A percentile compares a stretch with the other conserved stretches of the same genome.
Conservation (phyloP, 805 yeast species). For the Jamesozyma lodderae region DNA sequence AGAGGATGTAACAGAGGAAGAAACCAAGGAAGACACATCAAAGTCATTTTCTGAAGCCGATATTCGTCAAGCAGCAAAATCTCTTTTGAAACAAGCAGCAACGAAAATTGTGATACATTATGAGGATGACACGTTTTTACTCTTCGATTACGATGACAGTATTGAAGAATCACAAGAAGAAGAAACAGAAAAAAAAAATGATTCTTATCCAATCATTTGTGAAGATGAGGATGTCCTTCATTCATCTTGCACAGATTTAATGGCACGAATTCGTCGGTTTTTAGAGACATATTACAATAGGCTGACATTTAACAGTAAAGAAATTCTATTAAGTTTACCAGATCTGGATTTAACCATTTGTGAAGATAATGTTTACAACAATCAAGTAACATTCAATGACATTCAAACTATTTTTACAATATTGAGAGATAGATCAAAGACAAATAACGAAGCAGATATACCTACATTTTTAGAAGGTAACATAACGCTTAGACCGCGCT, state of each 20-base stretch:
- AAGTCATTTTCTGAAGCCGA: constrained; percentile 7
- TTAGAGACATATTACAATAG: constrained; percentile 18
- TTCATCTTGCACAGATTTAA: constrained; percentile 14
- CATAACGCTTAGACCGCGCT: constrained; percentile 21
- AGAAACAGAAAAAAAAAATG: constrained; percentile 9
- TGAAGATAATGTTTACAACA: constrained; percentile 30
- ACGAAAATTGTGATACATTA: constrained; percentile 17
- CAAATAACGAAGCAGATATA: constrained; percentile 14
- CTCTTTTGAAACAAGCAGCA: constrained; percentile 11
- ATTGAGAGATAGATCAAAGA: constrained; percentile 20
- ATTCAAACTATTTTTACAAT: constrained; percentile 26
- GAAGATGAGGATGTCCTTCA: constrained; percentile 11
- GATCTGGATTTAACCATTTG: constrained; percentile 24
- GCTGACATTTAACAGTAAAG: constrained; percentile 21
- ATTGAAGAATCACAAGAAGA: constrained; percentile 4
- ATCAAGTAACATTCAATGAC: constrained; percentile 26
- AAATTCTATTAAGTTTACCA: constrained; percentile 21
- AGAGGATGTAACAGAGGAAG: constrained; percentile 12
- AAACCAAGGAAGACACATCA: constrained; percentile 2
- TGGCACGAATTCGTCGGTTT: constrained; percentile 19
- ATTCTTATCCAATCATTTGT: constrained; percentile 15
- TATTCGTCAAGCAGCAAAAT: constrained; percentile 16
- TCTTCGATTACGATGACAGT: constrained; percentile 16
- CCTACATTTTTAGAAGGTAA: constrained; percentile 15
- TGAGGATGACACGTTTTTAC: constrained; percentile 15